Base-by-base conservation (phyloP, 1,139 yeast genomes). In the Candida sp. region DNA sequence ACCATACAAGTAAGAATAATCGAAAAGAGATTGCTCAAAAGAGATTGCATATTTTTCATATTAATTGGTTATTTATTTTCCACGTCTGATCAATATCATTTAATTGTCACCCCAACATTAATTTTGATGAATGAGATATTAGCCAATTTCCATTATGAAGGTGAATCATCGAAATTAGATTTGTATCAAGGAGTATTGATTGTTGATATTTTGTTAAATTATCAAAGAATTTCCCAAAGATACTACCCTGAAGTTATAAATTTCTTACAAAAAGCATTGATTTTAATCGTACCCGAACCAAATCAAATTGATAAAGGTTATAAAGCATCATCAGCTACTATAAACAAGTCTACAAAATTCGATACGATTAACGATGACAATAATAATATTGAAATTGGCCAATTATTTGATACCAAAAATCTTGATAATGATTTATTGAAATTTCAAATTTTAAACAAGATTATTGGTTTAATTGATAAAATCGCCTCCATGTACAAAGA, bases 51-150 rank as follows among this genome's bases (percentile, higher is more conserved):
- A 5, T 77, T 84, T 47, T 87, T 85, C 56, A 74, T 82, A 0
- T 57, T 89, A 21, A 73, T 90, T 48, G 97, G 97, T 7, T 70
- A 76, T 44, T 60, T 91, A 8, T 95, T 87, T 57, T 90, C 99
- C 1, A 88, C 97, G 1, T 93, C 99, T 0, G 99, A 95, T 70
- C 95, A 90, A 58, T 93, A 88, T 63, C 98, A 95, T 70, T 74
- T 89, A 49, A 85, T 93, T 15, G 91, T 84, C 4, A 90, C 97
- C 0, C 97, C 98, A 2, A 77, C 95, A 2, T 69, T 81, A 33
- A 77, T 93, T 35, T 63, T 89, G 37, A 81, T 90, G 71, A 79
- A 84, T 43, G 93, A 89, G 61, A 72, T 81, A 22, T 66, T 91
- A 43, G 53, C 64, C n/a, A 52, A 55, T 23, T 51, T 63, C 21